Evolutionary conservation across 768 basidiomycete species (phyloP).

Genomic region (Hysterangium stoloniferum): DNA sequence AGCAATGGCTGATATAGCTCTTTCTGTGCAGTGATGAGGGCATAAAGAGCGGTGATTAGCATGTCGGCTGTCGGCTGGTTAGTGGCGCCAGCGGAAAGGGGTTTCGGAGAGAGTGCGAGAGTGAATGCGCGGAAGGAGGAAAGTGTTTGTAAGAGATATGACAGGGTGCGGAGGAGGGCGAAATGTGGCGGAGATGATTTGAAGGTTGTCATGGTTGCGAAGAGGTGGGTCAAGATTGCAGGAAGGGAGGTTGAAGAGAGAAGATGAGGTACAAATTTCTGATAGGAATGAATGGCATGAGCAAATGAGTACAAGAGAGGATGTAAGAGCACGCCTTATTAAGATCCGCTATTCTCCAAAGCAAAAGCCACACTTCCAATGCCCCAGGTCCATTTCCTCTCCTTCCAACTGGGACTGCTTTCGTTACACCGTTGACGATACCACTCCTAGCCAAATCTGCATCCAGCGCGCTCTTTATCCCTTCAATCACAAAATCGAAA

Average conservation of each 20-base stretch:
- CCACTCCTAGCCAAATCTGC: constrained; percentile 8
- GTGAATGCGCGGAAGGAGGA: constrained; percentile 82
- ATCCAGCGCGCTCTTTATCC: constrained; percentile 37
- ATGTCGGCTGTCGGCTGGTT: constrained; percentile 53
- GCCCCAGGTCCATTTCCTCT: constrained; percentile 11
- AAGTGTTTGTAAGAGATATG: constrained; percentile 86
- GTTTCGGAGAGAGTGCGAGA: constrained; percentile 50
- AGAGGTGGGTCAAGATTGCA: constrained; percentile 2
- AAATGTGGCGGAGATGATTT: constrained; percentile 10
- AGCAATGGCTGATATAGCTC: constrained; percentile 89
- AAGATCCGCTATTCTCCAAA: constrained; percentile 89
- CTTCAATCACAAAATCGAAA: constrained; percentile 75
- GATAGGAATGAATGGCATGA: background rate
- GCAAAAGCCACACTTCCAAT: constrained; percentile 27
- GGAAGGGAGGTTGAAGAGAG: constrained; percentile 30
- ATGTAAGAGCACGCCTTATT: constrained; percentile 55
- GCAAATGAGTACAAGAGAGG: background rate
- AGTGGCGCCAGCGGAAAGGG: constrained; percentile 72
- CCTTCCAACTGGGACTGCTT: constrained; percentile 5
- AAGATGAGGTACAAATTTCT: constrained; percentile 87
- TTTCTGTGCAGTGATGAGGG: constrained; percentile 79
- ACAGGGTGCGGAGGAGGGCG: constrained; percentile 74
- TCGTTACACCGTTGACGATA: constrained; percentile 1
- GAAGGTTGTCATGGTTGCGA: constrained; percentile 2
- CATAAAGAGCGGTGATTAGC: constrained; percentile 65